Conservation (phyloP, 1,139 yeast genomes). For the Protomyces inundatus region DNA sequence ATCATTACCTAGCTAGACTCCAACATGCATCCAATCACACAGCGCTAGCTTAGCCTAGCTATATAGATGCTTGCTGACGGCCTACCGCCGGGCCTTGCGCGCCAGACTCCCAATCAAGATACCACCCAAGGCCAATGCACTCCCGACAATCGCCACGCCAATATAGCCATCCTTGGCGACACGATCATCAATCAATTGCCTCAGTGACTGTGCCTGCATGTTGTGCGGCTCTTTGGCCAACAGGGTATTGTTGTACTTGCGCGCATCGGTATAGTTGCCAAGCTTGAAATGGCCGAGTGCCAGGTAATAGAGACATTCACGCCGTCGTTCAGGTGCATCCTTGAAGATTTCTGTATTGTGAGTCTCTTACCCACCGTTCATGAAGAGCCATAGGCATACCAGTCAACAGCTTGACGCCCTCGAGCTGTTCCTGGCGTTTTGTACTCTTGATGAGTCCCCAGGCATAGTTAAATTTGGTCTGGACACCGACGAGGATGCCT, state of each 20-base stretch:
- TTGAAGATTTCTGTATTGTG: slow-evolving; percentile 44
- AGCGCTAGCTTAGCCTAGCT: no score
- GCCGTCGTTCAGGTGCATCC: slow-evolving; percentile 72
- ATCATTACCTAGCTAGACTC: no score
- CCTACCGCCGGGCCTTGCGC: neutral
- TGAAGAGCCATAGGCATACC: slow-evolving; percentile 42
- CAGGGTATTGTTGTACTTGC: slow-evolving; percentile 75
- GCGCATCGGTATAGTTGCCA: slow-evolving; percentile 80
- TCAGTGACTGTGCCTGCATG: slow-evolving; percentile 65
- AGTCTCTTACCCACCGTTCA: neutral
- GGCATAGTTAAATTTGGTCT: slow-evolving; percentile 85
- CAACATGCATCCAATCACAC: no score
- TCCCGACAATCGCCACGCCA: slow-evolving; percentile 82
- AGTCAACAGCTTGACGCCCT: slow-evolving; percentile 72
- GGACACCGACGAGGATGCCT: slow-evolving; percentile 71
- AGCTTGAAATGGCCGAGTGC: slow-evolving; percentile 83
- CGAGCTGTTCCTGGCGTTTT: slow-evolving; percentile 57
- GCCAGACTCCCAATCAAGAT: slow-evolving; percentile 51
- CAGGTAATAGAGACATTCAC: slow-evolving; percentile 85
- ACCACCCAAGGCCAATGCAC: slow-evolving; percentile 70
- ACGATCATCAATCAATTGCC: slow-evolving; percentile 73
- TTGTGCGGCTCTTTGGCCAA: slow-evolving; percentile 77
- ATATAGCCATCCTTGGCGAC: slow-evolving; percentile 77
- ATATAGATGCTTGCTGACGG: neutral
- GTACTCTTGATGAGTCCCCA: slow-evolving; percentile 87